Evolutionary conservation across 495 filamentous ascomycete species (phyloP).

Genomic region (Podospora bellae-mahoneyi): DNA sequence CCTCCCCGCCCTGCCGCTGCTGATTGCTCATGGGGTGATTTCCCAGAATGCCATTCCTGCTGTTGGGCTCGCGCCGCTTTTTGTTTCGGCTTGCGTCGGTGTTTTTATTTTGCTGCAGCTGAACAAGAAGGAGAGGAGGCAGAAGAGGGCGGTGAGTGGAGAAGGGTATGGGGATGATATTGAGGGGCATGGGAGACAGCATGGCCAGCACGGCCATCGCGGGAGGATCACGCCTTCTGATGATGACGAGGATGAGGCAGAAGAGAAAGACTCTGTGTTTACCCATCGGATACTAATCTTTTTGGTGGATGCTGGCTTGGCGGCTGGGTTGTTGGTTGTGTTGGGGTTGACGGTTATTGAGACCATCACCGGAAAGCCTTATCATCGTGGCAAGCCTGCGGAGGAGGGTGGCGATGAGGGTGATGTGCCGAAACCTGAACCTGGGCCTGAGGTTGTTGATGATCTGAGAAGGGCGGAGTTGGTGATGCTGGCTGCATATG

Average conservation of each 20-base stretch:
- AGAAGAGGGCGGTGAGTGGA: constrained; percentile 1
- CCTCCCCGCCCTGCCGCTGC: constrained; percentile 52
- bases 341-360: constrained; percentile 41
- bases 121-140: constrained; percentile 6
- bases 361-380: constrained; percentile 2
- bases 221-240: not conserved
- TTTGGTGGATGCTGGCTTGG: constrained; percentile 35
- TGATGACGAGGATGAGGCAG: constrained; percentile 15
- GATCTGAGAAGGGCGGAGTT: constrained; percentile 18
- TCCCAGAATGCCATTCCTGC: constrained; percentile 37
- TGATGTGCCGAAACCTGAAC: not conserved
- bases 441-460: not conserved
- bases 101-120: constrained; percentile 27
- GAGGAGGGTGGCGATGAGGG: not conserved
- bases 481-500: constrained; percentile 42
- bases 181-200: constrained; percentile 5
- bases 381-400: not conserved
- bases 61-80: constrained; percentile 40
- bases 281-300: constrained; percentile 40
- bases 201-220: constrained; percentile 13
- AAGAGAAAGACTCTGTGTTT: constrained; percentile 15
- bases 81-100: constrained; percentile 33
- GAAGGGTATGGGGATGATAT: constrained; percentile 9
- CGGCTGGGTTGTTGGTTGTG: constrained; percentile 37
- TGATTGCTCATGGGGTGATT: constrained; percentile 40